Conservation (phyloP, 805 yeast genomes). For the Kluyveromyces aestuarii region DNA sequence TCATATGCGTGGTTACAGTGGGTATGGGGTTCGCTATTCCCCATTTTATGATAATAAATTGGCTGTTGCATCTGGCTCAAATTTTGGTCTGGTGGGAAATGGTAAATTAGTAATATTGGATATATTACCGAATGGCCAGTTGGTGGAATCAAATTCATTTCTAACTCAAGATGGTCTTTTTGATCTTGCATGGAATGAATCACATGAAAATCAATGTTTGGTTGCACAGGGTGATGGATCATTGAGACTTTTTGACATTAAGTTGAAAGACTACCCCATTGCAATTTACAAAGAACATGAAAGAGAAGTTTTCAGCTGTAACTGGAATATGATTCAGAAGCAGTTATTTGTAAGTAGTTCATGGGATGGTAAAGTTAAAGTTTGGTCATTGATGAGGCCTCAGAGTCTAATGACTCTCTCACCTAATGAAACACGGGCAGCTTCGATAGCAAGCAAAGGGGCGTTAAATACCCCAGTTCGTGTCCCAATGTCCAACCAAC, state of each 20-base stretch:
- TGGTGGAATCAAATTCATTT: slow-evolving; percentile 47
- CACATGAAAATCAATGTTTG: slow-evolving; percentile 76
- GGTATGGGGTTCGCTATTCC: slow-evolving; percentile 80
- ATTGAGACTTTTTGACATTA: slow-evolving; percentile 69
- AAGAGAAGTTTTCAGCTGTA: slow-evolving; percentile 62
- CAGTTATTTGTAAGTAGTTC: slow-evolving; percentile 63
- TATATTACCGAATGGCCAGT: slow-evolving; percentile 57
- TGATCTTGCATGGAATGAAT: slow-evolving; percentile 84
- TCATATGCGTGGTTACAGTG: slow-evolving; percentile 73
- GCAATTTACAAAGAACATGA: slow-evolving; percentile 70
- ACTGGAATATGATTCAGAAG: slow-evolving; percentile 68
- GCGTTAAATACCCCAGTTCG: slow-evolving; percentile 12
- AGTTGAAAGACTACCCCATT: slow-evolving; percentile 60
- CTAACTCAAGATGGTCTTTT: slow-evolving; percentile 92
- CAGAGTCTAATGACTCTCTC: slow-evolving; percentile 50
- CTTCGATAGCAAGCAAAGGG: slow-evolving; percentile 4
- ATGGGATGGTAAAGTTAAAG: slow-evolving; percentile 86
- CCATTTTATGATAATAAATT: slow-evolving; percentile 85
- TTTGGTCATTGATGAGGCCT: slow-evolving; percentile 61
- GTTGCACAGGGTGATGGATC: slow-evolving; percentile 89
- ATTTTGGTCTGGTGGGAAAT: slow-evolving; percentile 90
- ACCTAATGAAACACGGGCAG: slow-evolving; percentile 21
- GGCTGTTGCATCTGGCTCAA: slow-evolving; percentile 86
- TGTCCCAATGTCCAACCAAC: slow-evolving; percentile 32
- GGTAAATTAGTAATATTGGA: slow-evolving; percentile 70